Conservation (phyloP, 805 yeast genomes). For the Pichia thaimueangensis region DNA sequence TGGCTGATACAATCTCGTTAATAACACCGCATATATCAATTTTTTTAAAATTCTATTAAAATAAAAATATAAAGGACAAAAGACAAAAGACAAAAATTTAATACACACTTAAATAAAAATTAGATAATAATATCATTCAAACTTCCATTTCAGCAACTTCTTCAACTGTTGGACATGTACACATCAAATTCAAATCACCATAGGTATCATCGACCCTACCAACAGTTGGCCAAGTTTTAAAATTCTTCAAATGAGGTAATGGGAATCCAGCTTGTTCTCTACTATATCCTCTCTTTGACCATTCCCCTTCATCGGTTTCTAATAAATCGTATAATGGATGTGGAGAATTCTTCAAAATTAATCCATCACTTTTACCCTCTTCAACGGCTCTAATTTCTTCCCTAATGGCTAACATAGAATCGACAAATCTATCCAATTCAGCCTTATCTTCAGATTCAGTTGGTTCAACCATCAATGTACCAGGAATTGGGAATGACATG, state of each 20-base stretch:
- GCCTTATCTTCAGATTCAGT: conserved; percentile 88
- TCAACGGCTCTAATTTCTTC: conserved; percentile 72
- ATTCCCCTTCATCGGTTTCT: conserved; percentile 50
- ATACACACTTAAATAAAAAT: not conserved
- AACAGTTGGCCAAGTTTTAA: conserved; percentile 95
- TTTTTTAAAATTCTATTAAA: too few relatives aligned
- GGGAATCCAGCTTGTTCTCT: conserved; percentile 95
- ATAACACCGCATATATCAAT: too few relatives aligned
- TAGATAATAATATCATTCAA: not conserved
- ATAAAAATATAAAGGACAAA: not conserved
- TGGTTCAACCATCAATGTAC: conserved; percentile 96
- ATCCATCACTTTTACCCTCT: conserved; percentile 58
- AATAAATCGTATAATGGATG: conserved; percentile 80
- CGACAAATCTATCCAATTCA: conserved; percentile 87
- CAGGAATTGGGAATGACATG: conserved; percentile 97
- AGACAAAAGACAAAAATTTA: not conserved
- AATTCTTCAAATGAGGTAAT: conserved; percentile 57
- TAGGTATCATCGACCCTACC: conserved; percentile 90
- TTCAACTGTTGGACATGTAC: conserved; percentile 88
- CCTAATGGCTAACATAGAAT: conserved; percentile 78
- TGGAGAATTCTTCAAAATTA: conserved; percentile 82
- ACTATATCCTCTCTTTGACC: conserved; percentile 83
- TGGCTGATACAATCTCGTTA: too few relatives aligned
- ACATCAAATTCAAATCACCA: conserved; percentile 87
- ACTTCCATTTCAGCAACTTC: conserved; percentile 44